Base-by-base conservation (phyloP, 768 basidiomycete genomes). In the Neoboletus subvelutipes region DNA sequence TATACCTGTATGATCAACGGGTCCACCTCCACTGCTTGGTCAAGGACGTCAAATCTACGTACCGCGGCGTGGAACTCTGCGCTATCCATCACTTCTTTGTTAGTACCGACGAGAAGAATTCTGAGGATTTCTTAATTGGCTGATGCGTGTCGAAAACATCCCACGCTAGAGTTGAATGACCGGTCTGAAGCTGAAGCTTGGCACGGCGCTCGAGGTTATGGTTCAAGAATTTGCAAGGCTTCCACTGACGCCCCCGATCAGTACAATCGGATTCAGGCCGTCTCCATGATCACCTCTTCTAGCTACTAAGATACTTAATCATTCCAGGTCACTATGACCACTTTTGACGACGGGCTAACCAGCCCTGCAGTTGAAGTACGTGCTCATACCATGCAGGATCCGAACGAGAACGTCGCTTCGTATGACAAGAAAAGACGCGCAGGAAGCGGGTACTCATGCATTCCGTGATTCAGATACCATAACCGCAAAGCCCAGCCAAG, bases 61-160 rank as follows among this genome's bases (percentile, higher is more conserved):
- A 84, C 83, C 52, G 80, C 77, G 43, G 83, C 82, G 52, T 86
- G 85, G 62, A 86, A 86, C 67, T 84, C 81, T 41, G 83, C 84
- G 36, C 76, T 78, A 57, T 85, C 83, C 80, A 85, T 84, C 20
- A 31, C 40, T 54, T 50, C 17, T 22, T 40, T 13, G 17, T 1
- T 4, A 22, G 43, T 33, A 11, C n/a, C 3, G n/a, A 26, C 15
- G 36, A 22, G 28, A 45, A n/a, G 36, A 41, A 42, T 26, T 51
- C n/a, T 18, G 34, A n/a, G 8, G 8, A 28, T 42, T 28, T 26
- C 36, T 50, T n/a, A n/a, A n/a, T n/a, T n/a, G 42, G 41, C 20
- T 51, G 50, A 45, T 5, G 6, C n/a, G 22, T 18, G 34, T 18
- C 33, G 26, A 24, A 41, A 42, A 6, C 34, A 22, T 56, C 52